These are phyloP conservation scores for Ceratocystis lukuohia DNA, from an alignment of 2,329 filamentous ascomycete genomes.

Conservation along the genomic window DNA sequence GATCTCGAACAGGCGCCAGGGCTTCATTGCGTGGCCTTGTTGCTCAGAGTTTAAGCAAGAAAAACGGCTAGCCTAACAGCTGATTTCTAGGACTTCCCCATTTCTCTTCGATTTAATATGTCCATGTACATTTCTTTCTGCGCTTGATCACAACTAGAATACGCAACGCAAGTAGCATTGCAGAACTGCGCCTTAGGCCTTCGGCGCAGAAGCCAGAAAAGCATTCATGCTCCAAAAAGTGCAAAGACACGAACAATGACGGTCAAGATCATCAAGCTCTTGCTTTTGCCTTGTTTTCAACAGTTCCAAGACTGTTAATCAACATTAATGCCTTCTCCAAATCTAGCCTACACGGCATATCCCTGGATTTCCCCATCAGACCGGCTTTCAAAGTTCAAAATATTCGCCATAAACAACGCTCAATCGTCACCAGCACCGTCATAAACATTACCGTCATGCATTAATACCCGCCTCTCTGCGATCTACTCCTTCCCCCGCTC, in stretches of 20 bases:
- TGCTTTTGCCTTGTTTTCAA: no score
- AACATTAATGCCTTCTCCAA: no score
- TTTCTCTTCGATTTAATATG: not conserved
- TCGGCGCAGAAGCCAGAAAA: not conserved
- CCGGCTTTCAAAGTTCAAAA: not conserved
- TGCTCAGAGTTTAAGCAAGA: not conserved
- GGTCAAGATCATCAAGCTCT: not conserved
- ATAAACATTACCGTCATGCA: not conserved
- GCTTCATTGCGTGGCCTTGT: not conserved
- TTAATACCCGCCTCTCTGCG: slow-evolving; percentile 12
- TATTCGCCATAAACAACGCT: not conserved
- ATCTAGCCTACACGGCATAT: no score
- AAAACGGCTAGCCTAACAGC: not conserved
- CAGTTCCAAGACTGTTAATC: no score
- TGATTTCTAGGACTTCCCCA: not conserved
- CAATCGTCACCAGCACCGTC: not conserved
- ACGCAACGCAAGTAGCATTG: not conserved
- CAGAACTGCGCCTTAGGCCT: not conserved
- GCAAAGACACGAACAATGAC: not conserved
- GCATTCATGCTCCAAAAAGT: not conserved
- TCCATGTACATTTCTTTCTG: not conserved
- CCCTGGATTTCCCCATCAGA: not conserved
- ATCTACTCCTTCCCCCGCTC: not conserved
- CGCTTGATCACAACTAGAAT: not conserved
- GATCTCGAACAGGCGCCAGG: not conserved